Percentiles rank a stretch among this genome's conserved stretches.
Conservation (phyloP, 441 rosid species). For the Gossypium lobatum region DNA sequence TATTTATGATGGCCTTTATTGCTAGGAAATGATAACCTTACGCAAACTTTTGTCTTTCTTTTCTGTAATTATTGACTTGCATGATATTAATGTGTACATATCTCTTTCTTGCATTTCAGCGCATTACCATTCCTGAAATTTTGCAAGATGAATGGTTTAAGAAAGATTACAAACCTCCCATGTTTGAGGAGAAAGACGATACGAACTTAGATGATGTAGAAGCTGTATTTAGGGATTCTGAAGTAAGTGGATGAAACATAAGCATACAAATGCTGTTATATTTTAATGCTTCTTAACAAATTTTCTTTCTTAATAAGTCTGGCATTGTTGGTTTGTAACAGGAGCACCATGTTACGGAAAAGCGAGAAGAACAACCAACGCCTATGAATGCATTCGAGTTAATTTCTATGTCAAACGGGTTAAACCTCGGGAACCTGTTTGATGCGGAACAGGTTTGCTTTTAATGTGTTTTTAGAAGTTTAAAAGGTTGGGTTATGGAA, state of each 20-base stretch:
- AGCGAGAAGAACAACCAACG: conserved; percentile 71
- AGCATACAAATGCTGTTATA: neutral
- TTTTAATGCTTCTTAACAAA: neutral
- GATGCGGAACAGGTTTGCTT: conserved; percentile 68
- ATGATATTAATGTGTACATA: neutral
- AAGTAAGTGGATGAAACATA: conserved; percentile 36
- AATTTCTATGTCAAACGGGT: conserved; percentile 85
- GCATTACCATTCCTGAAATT: conserved; percentile 67
- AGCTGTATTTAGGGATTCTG: conserved; percentile 87
- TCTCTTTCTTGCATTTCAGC: conserved; percentile 40
- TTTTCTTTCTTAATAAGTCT: conserved; percentile 13
- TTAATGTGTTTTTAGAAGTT: neutral
- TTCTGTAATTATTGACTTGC: neutral
- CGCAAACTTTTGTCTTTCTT: neutral
- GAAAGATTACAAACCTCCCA: conserved; percentile 64
- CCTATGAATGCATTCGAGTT: conserved; percentile 90
- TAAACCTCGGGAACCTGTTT: conserved; percentile 76
- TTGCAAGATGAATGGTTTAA: conserved; percentile 91
- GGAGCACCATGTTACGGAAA: conserved; percentile 90
- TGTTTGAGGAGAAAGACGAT: conserved; percentile 67
- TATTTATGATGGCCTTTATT: neutral
- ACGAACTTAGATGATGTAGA: conserved; percentile 83
- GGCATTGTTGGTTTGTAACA: conserved; percentile 22
- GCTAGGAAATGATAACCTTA: neutral
- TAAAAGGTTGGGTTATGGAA: neutral